phyloP scores from a whole-genome alignment of 805 yeast genomes.

The Suhomyces sp. region DNA sequence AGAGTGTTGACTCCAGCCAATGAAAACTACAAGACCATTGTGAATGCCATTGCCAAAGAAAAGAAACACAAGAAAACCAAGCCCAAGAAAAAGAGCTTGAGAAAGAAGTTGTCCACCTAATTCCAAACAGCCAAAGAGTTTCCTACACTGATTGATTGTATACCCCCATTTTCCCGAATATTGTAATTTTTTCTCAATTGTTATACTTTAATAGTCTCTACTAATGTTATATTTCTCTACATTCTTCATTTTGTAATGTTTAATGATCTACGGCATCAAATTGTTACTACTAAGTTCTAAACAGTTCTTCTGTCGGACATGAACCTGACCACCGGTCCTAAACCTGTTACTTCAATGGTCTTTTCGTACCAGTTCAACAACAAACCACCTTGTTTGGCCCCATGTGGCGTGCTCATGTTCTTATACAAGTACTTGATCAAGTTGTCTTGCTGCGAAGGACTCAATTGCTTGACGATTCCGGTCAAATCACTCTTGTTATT shows the following conservation, averaged over 20 bases:
- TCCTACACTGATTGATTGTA: background rate
- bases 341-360: constrained; percentile 77
- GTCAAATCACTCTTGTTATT: constrained; percentile 65
- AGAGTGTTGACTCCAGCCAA: constrained; percentile 8
- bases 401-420: constrained; percentile 74
- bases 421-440: constrained; percentile 82
- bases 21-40: constrained; percentile 10
- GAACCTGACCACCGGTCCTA: constrained; percentile 84
- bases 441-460: constrained; percentile 65
- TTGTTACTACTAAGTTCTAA: constrained; percentile 19
- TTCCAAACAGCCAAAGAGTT: background rate
- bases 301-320: constrained; percentile 83
- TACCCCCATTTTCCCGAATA: background rate
- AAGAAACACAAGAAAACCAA: constrained; percentile 8
- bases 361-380: constrained; percentile 91
- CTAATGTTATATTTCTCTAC: background rate
- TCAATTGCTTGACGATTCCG: constrained; percentile 55
- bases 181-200: background rate
- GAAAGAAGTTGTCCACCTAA: background rate
- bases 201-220: background rate
- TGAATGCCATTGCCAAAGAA: constrained; percentile 10
- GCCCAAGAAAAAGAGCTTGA: constrained; percentile 1
- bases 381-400: constrained; percentile 83
- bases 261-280: too few species aligned
- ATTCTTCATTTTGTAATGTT: background rate